Base-by-base conservation (phyloP, 345 rosid species). In the Hibiscus mutabilis region DNA sequence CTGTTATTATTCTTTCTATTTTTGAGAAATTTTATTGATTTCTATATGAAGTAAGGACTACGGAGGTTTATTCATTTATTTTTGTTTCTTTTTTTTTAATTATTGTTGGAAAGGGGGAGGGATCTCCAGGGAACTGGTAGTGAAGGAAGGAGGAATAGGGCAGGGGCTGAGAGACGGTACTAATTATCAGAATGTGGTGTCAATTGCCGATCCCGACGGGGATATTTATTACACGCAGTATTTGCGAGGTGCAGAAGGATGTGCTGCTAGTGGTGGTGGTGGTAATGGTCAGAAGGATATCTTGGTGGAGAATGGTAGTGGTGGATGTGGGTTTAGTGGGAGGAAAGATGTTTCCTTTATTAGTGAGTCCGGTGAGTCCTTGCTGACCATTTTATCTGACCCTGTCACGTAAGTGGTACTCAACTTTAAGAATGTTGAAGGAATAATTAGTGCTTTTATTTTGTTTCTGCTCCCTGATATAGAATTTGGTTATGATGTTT, bases 361-460 rank as follows among this genome's bases (percentile, higher is more conserved):
- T 4, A 76, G 57, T 59, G 86, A 82, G 70, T 86, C 92, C 1
- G 87, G 94, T 70, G 97, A 89, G 60, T 84, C 96, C 29, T 77
- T 93, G 69, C 84, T 88, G 79, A 72, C 85, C 68, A 88, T 88
- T 77, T 82, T 91, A 46, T 89, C 97, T 6, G 95, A 92, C 74
- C 92, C 96, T 68, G 81, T 88, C 58, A 84, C 89, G 97, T 93
- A 82, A 93, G 92, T 79, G 22, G 14, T 16, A 60, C 15, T 46
- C 14, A 24, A 14, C 21, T 40, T 37, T 40, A 21, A 19, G 29
- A 60, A 42, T 19, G n/a, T 37, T 59, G 57, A 71, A 9, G 11
- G 35, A 47, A 46, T 15, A 16, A 27, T 60, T 2, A 49, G 4
- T 49, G n/a, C 16, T 25, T 47, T 47, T 49, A 15, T 16, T 49